Conservation (phyloP, 169 alveolate species). For the Besnoitia besnoiti region DNA sequence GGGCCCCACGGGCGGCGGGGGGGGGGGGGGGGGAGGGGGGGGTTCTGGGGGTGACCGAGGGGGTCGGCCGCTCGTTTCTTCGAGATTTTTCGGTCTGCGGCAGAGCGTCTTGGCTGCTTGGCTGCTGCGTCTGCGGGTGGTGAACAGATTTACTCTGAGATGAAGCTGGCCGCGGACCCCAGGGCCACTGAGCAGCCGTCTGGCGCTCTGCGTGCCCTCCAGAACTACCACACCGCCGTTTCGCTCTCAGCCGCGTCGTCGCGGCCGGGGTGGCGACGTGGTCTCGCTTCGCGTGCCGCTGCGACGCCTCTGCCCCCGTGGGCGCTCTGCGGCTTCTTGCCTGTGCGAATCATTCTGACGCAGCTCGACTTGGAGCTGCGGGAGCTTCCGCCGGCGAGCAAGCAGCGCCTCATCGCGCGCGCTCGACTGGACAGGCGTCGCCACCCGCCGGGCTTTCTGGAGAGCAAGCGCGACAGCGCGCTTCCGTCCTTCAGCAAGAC, state of each 20-base stretch:
- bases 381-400: not conserved
- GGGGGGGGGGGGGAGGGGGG: no score
- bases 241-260: not conserved
- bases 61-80: no score
- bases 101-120: no score
- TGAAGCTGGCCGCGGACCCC: not conserved
- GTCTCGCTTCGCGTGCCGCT: not conserved
- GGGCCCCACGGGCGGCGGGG: no score
- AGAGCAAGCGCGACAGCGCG: not conserved
- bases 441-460: not conserved
- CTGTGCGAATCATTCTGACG: not conserved
- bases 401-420: not conserved
- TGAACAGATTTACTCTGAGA: not conserved
- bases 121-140: no score
- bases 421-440: not conserved
- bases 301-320: not conserved
- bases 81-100: no score
- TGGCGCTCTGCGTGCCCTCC: not conserved
- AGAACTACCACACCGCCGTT: not conserved
- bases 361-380: constrained; percentile 19
- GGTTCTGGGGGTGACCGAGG: no score
- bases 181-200: not conserved
- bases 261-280: not conserved
- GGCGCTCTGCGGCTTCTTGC: constrained; percentile 43
- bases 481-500: not conserved